These are phyloP conservation scores for Hanseniaspora singularis DNA, from an alignment of 805 yeast species.

Conservation along the genomic window DNA sequence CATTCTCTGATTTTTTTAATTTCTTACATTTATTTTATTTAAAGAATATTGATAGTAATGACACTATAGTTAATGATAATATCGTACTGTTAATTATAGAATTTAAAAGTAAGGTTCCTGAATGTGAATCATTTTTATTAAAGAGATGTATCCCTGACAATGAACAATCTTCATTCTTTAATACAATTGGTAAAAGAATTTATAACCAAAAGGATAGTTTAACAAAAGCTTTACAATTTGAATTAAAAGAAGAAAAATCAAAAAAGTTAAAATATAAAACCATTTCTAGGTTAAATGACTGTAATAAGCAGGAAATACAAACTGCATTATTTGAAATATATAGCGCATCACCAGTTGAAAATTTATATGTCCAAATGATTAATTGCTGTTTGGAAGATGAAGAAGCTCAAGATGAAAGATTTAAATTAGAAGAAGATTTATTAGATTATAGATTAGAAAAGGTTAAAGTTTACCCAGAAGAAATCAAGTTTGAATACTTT, in stretches of 20 bases:
- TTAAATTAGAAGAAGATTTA: constrained; percentile 45
- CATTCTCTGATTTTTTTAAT: constrained; percentile 37
- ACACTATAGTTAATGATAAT: not conserved
- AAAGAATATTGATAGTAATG: constrained; percentile 22
- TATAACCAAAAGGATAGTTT: constrained; percentile 39
- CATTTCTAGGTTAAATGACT: constrained; percentile 35
- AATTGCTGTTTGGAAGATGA: constrained; percentile 32
- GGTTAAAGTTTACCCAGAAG: constrained; percentile 41
- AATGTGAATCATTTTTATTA: constrained; percentile 38
- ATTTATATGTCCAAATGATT: constrained; percentile 43
- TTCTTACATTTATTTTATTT: constrained; percentile 33
- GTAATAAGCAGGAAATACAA: constrained; percentile 34
- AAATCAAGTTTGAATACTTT: constrained; percentile 31
- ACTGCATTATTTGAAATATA: constrained; percentile 39
- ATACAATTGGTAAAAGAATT: constrained; percentile 37
- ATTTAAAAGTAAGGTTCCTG: constrained; percentile 33
- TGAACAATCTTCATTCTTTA: constrained; percentile 32
- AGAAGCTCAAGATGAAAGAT: constrained; percentile 51
- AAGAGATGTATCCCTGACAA: constrained; percentile 45
- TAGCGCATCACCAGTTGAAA: constrained; percentile 39
- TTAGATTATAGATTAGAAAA: constrained; percentile 46
- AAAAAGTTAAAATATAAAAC: constrained; percentile 33
- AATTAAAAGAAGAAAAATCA: constrained; percentile 32
- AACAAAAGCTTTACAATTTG: constrained; percentile 33
- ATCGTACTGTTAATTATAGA: constrained; percentile 32